Evolutionary conservation across 306 rosid genomes (phyloP), one percentile per base, ranked within the genome.

Genomic region (Trichosanthes truncata): DNA sequence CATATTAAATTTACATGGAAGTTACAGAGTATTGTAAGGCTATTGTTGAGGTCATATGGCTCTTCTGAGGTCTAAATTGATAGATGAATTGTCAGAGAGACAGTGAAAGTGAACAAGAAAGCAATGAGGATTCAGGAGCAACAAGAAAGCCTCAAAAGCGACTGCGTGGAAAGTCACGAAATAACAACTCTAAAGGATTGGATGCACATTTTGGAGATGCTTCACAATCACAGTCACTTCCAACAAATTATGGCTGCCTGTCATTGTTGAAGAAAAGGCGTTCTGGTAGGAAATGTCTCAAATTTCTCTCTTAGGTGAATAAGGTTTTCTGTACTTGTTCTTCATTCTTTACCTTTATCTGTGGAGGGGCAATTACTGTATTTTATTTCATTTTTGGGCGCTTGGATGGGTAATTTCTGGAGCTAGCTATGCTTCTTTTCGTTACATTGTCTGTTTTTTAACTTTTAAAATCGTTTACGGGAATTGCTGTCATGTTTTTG

Each of bases 41-140:
- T 74, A 51, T 49, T 29, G 57, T 48, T 31, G 40, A 74, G 62
- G 31, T 74, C 6, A 5, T 29, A 74, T 31, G 12, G 33, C 69
- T 81, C 78, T 35, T 71, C 60, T 85, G 23, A 61, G 73, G 74
- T 82, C 81, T 87, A 69, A 85, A 75, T 36, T 84, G 68, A 59
- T 69, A 78, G 57, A 72, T 88, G 73, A 59, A 43, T 74, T 84
- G 84, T 41, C 93, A 95, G 97, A 97, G 89, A 83, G 97, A 93
- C 89, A 91, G 97, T 86, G 93, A 91, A 74, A 89, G 96, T 82
- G 97, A 92, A 80, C 87, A 86, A 78, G 97, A 92, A 86, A 91
- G 89, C 91, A 81, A 80, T 15, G 96, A 85, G 38, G 88, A 83
- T 65, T 82, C 81, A 81, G 97, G 85, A 80, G 87, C 85, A 77